A percentile compares a stretch with the other conserved stretches of the same genome.
phyloP scores from a whole-genome alignment of 1,284 basidiomycete genomes.

The Ustilago lituana region DNA sequence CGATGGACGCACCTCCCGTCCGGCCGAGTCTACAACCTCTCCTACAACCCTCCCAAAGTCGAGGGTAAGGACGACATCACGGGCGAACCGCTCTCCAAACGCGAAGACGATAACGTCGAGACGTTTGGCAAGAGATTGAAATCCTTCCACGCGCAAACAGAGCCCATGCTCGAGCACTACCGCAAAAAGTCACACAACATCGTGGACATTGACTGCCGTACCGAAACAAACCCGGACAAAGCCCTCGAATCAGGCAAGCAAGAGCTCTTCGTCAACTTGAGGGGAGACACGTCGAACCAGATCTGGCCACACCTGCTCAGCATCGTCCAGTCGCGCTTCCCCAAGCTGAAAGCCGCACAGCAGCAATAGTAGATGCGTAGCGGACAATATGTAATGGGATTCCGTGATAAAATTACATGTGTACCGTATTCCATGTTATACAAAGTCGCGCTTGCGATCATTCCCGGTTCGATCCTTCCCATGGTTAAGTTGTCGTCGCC shows the following conservation, averaged over 20 bases:
- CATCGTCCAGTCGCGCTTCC: conserved; percentile 68
- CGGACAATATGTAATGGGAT: no score
- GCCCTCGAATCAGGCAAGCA: neutral
- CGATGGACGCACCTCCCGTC: conserved; percentile 93
- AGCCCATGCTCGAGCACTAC: conserved; percentile 85
- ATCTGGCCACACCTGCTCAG: conserved; percentile 85
- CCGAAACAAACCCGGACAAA: neutral
- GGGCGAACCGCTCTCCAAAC: conserved; percentile 85
- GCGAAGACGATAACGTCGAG: conserved; percentile 91
- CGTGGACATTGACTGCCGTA: conserved; percentile 28
- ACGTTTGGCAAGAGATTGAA: conserved; percentile 81
- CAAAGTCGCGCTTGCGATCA: no score
- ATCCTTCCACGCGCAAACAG: conserved; percentile 86
- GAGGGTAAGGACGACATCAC: conserved; percentile 90
- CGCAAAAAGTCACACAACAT: conserved; percentile 70
- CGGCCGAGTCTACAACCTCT: conserved; percentile 81
- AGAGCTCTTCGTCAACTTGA: conserved; percentile 76
- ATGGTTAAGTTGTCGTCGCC: neutral
- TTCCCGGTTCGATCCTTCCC: no score
- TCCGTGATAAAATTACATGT: no score
- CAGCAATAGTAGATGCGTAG: no score
- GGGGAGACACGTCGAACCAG: conserved; percentile 86
- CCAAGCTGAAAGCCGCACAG: conserved; percentile 5
- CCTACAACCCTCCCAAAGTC: conserved; percentile 81
- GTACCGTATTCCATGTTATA: no score